Conservation (phyloP, 768 basidiomycete species). For the Calvatia gigantea region DNA sequence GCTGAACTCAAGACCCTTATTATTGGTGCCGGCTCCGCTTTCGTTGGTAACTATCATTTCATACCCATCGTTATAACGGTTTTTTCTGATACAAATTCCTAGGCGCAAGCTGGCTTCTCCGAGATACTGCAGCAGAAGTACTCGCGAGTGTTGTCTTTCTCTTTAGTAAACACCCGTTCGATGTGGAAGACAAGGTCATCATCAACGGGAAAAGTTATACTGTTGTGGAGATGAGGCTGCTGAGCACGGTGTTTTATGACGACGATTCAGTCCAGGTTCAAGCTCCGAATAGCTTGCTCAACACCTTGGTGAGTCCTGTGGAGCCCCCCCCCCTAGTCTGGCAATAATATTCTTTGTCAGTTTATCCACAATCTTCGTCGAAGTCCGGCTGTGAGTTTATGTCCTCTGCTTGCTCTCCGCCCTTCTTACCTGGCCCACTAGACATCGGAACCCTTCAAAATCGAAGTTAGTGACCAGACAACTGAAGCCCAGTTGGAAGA, state of each 20-base stretch:
- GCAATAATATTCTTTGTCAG: not conserved
- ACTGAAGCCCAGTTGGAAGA: not conserved
- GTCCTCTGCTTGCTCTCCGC: not conserved
- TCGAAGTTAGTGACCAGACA: not conserved
- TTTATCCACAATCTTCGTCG: constrained; percentile 7
- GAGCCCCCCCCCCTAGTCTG: not conserved
- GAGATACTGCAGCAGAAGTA: not conserved
- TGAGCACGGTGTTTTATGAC: constrained; percentile 6
- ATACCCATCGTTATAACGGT: not conserved
- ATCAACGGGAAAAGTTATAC: constrained; percentile 6
- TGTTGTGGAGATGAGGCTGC: constrained; percentile 1
- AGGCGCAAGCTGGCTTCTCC: constrained; percentile 6
- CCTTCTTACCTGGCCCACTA: not conserved
- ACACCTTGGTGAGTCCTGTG: not conserved
- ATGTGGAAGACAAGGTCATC: constrained; percentile 5
- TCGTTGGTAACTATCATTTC: not conserved
- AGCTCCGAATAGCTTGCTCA: constrained; percentile 5
- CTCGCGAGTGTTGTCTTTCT: constrained; percentile 3
- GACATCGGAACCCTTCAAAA: not conserved
- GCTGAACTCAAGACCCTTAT: constrained; percentile 3
- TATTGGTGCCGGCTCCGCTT: constrained; percentile 1
- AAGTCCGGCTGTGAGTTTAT: constrained; percentile 2
- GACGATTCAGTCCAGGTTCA: constrained; percentile 2
- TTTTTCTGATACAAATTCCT: not conserved
- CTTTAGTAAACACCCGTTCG: constrained; percentile 8